Conservation (phyloP, 805 yeast genomes). For the Kazachstania africana region DNA sequence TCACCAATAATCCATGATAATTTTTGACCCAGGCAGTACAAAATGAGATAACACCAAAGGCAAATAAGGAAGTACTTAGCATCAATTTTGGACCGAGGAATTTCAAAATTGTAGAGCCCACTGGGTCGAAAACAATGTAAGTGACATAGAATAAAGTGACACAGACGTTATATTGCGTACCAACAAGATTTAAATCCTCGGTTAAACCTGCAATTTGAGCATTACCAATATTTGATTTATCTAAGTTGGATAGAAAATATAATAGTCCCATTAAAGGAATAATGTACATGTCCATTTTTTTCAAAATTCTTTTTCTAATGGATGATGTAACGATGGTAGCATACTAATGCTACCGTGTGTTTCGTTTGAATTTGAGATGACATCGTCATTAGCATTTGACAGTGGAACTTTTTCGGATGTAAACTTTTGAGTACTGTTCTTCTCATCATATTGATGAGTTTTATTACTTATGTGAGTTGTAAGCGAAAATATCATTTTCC, state of each 20-base stretch:
- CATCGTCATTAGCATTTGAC: no score
- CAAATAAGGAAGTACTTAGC: conserved; percentile 23
- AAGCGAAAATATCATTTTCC: no score
- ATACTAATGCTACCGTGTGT: no score
- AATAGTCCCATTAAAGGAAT: conserved; percentile 33
- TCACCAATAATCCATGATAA: conserved; percentile 34
- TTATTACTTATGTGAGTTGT: no score
- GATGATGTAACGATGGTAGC: conserved; percentile 21
- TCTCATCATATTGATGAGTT: no score
- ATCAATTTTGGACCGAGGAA: conserved; percentile 29
- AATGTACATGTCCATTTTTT: conserved; percentile 32
- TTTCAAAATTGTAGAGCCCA: conserved; percentile 30
- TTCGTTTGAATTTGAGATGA: no score
- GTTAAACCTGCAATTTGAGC: conserved; percentile 44
- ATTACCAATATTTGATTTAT: conserved; percentile 48
- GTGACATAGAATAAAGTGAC: conserved; percentile 38
- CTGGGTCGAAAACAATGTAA: conserved; percentile 29
- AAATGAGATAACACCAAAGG: conserved; percentile 32
- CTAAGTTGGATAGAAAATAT: conserved; percentile 38
- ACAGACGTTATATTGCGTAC: conserved; percentile 31
- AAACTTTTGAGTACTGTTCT: no score
- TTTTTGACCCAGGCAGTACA: conserved; percentile 32
- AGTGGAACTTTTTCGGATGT: no score
- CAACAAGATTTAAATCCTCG: conserved; percentile 29
- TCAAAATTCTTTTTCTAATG: conserved; percentile 26